Evolutionary conservation across 2,329 filamentous ascomycete genomes (phyloP).

Genomic region (Neospermospora avenae): DNA sequence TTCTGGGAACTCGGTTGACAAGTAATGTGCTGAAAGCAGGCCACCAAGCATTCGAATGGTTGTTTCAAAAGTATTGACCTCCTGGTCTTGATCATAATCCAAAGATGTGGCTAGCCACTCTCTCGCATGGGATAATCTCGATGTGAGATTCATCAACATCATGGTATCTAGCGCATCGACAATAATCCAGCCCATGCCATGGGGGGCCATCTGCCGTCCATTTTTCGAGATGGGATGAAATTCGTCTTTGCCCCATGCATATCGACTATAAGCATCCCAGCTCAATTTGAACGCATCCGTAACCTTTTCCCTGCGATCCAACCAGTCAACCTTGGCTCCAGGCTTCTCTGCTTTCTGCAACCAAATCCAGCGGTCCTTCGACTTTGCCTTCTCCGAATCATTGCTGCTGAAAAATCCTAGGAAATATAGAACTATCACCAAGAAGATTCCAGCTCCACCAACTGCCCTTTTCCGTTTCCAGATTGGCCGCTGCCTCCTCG

Average conservation of each 20-base stretch:
- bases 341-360: constrained; percentile 47
- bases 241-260: constrained; percentile 92
- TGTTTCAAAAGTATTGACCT: constrained; percentile 97
- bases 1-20: constrained; percentile 80
- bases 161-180: constrained; percentile 93
- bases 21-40: constrained; percentile 86
- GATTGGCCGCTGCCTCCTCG: constrained; percentile 54
- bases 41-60: constrained; percentile 97
- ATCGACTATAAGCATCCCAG: constrained; percentile 88
- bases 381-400: constrained; percentile 32
- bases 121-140: constrained; percentile 75
- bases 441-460: constrained; percentile 47
- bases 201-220: constrained; percentile 78
- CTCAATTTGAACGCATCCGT: constrained; percentile 87
- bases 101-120: constrained; percentile 83
- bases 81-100: constrained; percentile 86
- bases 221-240: constrained; percentile 80
- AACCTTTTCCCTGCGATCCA: constrained; percentile 72
- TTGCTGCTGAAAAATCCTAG: constrained; percentile 54
- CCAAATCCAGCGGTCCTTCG: constrained; percentile 55
- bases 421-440: constrained; percentile 65
- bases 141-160: constrained; percentile 97
- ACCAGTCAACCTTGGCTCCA: constrained; percentile 62
- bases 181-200: constrained; percentile 96
- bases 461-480: constrained; percentile 64